Evolutionary conservation across 805 yeast genomes (phyloP).

Genomic region (Barnettozyma populi): DNA sequence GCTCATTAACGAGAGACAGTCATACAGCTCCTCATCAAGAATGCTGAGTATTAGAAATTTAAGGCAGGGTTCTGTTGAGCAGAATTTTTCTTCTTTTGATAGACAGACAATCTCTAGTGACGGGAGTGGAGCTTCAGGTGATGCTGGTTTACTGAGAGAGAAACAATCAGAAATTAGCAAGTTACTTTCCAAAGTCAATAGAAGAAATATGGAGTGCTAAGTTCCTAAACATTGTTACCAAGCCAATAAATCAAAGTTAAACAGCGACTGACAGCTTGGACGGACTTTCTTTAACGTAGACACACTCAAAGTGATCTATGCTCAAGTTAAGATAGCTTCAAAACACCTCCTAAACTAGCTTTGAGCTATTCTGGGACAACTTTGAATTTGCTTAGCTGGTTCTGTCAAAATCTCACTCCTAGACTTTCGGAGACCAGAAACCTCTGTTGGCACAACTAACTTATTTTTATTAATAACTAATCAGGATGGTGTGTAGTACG

Average conservation of each 20-base stretch:
- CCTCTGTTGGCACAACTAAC: too few relatives aligned
- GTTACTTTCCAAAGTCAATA: constrained; percentile 3
- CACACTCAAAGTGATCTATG: too few relatives aligned
- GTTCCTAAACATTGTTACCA: background rate
- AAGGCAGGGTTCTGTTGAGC: background rate
- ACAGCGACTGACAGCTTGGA: background rate
- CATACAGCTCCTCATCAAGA: background rate
- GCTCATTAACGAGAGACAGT: constrained; percentile 4
- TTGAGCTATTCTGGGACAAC: too few relatives aligned
- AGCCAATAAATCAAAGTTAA: too few relatives aligned
- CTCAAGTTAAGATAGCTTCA: too few relatives aligned
- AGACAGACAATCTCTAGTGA: background rate
- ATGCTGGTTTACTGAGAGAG: background rate
- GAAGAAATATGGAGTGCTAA: constrained; percentile 6
- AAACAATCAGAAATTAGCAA: constrained; percentile 6
- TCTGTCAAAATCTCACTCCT: too few relatives aligned
- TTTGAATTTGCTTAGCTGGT: too few relatives aligned
- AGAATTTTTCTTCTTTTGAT: background rate
- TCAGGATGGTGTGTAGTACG: too few relatives aligned
- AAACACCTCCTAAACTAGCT: too few relatives aligned
- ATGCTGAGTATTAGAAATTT: background rate
- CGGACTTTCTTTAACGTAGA: background rate
- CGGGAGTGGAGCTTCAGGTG: background rate
- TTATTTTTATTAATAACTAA: too few relatives aligned
- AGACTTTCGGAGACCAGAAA: too few relatives aligned